Evolutionary conservation across 1,284 basidiomycete species (phyloP).

Genomic region (Tetrapyrgos nigripes): DNA sequence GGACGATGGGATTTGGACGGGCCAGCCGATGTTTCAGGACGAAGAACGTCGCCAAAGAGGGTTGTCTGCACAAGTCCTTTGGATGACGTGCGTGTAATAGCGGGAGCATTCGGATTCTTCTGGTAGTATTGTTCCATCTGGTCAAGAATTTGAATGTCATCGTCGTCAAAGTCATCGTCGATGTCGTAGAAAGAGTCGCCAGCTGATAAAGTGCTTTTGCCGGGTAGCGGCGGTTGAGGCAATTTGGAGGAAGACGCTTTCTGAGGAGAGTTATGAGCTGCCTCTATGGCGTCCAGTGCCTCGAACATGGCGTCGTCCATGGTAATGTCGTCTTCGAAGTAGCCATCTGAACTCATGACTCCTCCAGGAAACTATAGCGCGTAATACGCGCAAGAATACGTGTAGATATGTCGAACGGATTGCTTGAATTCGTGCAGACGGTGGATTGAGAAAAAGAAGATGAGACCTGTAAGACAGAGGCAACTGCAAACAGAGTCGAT

Average conservation of each 20-base stretch:
- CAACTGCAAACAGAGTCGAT: no score
- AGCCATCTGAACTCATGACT: conserved; percentile 71
- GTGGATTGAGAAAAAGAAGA: no score
- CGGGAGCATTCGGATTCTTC: conserved; percentile 47
- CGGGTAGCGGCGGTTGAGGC: conserved; percentile 9
- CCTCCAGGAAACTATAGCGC: neutral
- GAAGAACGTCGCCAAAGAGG: conserved; percentile 63
- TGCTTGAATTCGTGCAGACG: neutral
- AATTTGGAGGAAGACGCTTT: conserved; percentile 17
- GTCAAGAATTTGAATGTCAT: conserved; percentile 60
- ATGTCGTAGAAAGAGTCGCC: neutral
- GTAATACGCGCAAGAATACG: neutral
- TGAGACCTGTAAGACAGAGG: no score
- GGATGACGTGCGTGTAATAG: conserved; percentile 38
- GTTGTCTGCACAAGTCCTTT: conserved; percentile 64
- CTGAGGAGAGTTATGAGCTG: conserved; percentile 45
- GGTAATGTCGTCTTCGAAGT: conserved; percentile 64
- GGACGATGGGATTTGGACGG: conserved; percentile 38
- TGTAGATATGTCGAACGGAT: neutral
- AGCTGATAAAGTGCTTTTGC: neutral
- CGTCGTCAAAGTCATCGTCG: conserved; percentile 52
- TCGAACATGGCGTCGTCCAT: conserved; percentile 57
- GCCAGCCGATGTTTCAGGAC: conserved; percentile 36
- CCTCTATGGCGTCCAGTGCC: conserved; percentile 73
- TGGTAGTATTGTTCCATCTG: conserved; percentile 52